These are phyloP conservation scores for Exophiala oligosperma DNA, from an alignment of 2,329 filamentous ascomycete genomes.

Conservation along the genomic window DNA sequence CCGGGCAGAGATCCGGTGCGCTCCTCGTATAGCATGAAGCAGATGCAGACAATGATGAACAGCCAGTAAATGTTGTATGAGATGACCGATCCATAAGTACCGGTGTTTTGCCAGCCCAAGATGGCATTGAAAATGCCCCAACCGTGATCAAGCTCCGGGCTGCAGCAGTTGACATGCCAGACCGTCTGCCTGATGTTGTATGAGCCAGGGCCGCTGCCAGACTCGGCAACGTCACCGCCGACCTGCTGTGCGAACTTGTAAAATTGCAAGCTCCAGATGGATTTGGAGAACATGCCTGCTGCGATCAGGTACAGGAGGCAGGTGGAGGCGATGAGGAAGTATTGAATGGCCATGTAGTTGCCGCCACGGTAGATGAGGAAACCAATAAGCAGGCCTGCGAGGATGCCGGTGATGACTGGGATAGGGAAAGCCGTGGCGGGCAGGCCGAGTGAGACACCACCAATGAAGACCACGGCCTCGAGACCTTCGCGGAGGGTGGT, in stretches of 20 bases:
- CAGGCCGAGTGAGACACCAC: slow-evolving; percentile 74
- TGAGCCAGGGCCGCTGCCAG: slow-evolving; percentile 68
- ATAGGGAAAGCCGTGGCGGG: slow-evolving; percentile 77
- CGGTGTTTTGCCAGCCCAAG: slow-evolving; percentile 84
- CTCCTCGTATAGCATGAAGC: slow-evolving; percentile 1
- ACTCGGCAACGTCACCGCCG: slow-evolving; percentile 59
- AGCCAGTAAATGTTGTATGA: slow-evolving; percentile 90
- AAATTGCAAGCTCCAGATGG: slow-evolving; percentile 72
- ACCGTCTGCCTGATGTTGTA: slow-evolving; percentile 77
- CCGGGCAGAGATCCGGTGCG: neutral
- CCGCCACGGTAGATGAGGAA: slow-evolving; percentile 77
- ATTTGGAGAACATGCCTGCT: slow-evolving; percentile 76
- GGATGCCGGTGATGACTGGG: slow-evolving; percentile 70
- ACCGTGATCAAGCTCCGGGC: slow-evolving; percentile 68
- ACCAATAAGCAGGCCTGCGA: slow-evolving; percentile 66
- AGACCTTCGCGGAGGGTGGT: slow-evolving; percentile 85
- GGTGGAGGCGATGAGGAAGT: slow-evolving; percentile 79
- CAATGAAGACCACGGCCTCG: slow-evolving; percentile 83
- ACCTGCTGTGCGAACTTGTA: slow-evolving; percentile 64
- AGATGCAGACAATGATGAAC: slow-evolving; percentile 64
- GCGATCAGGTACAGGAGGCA: slow-evolving; percentile 83
- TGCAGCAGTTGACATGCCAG: slow-evolving; percentile 87
- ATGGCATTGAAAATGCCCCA: slow-evolving; percentile 89
- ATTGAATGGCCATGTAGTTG: slow-evolving; percentile 65
- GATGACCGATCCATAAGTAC: slow-evolving; percentile 82